Evolutionary conservation across 371 early-diverging fungal genomes (phyloP).

Genomic region (Apophysomyces ossiformis): DNA sequence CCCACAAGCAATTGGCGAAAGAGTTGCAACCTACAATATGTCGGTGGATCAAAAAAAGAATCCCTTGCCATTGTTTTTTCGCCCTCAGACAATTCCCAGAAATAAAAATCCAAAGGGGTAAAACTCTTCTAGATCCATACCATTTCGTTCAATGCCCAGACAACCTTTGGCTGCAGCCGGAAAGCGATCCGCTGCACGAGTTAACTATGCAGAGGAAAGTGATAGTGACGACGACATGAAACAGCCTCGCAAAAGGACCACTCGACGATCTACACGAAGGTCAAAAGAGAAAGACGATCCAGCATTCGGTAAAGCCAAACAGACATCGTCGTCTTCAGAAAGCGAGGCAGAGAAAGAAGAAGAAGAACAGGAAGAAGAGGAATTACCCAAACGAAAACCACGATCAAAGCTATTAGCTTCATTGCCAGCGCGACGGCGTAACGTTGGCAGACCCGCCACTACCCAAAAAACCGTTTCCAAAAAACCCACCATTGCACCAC

Average conservation of each 20-base stretch:
- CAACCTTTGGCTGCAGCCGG: background rate
- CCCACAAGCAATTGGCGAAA: too few relatives aligned
- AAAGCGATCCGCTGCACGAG: background rate
- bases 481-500: background rate
- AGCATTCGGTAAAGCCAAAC: background rate
- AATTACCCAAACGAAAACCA: background rate
- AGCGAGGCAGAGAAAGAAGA: background rate
- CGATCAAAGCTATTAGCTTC: background rate
- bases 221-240: background rate
- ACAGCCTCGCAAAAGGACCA: background rate
- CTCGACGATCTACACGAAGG: background rate
- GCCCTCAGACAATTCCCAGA: background rate
- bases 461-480: background rate
- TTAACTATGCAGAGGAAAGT: constrained; percentile 1
- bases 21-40: too few relatives aligned
- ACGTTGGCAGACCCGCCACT: background rate
- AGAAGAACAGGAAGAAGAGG: background rate
- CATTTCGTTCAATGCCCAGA: background rate
- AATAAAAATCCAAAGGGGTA: background rate
- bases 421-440: background rate
- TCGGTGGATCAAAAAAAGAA: too few relatives aligned
- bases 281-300: background rate
- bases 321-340: too few relatives aligned
- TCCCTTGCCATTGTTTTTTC: too few relatives aligned
- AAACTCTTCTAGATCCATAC: background rate